phyloP scores from a whole-genome alignment of 768 basidiomycete genomes.

The Mycena indigotica region DNA sequence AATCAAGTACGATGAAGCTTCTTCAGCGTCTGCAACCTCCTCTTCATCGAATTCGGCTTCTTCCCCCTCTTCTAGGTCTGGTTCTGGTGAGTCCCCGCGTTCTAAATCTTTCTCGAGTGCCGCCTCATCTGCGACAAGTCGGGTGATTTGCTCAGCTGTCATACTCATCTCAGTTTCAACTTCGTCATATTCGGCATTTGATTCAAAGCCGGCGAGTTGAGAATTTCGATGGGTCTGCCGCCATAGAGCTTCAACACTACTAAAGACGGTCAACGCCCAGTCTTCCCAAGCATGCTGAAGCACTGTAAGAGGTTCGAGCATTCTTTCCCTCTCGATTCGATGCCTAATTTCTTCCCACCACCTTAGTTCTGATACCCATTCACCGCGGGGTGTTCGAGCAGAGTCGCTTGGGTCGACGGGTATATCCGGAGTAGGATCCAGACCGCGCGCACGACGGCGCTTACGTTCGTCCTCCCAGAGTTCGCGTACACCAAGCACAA shows the following conservation, averaged over 20 bases:
- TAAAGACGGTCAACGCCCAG: slow-evolving; percentile 85
- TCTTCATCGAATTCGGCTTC: slow-evolving; percentile 31
- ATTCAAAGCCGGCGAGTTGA: slow-evolving; percentile 35
- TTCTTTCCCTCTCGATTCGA: slow-evolving; percentile 55
- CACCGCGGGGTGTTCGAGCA: slow-evolving; percentile 55
- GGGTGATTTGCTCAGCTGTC: slow-evolving; percentile 49
- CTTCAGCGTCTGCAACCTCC: slow-evolving; percentile 27
- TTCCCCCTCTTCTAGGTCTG: slow-evolving; percentile 27
- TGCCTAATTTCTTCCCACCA: slow-evolving; percentile 75
- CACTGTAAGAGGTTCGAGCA: not conserved
- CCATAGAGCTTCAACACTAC: slow-evolving; percentile 86
- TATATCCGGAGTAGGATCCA: slow-evolving; percentile 71
- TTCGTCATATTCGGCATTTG: slow-evolving; percentile 26
- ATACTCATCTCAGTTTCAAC: slow-evolving; percentile 47
- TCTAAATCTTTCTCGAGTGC: slow-evolving; percentile 32
- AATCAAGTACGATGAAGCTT: slow-evolving; percentile 15
- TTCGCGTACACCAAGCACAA: slow-evolving; percentile 87
- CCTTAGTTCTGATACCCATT: slow-evolving; percentile 72
- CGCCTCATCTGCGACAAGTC: slow-evolving; percentile 29
- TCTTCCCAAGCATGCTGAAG: slow-evolving; percentile 56
- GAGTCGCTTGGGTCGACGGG: slow-evolving; percentile 71
- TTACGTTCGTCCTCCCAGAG: slow-evolving; percentile 96
- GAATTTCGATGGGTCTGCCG: slow-evolving; percentile 58
- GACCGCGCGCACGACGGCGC: slow-evolving; percentile 65
- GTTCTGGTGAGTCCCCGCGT: slow-evolving; percentile 34